Conservation (phyloP, 1,139 yeast species). For the Sugiyamaella grinbergsii region DNA sequence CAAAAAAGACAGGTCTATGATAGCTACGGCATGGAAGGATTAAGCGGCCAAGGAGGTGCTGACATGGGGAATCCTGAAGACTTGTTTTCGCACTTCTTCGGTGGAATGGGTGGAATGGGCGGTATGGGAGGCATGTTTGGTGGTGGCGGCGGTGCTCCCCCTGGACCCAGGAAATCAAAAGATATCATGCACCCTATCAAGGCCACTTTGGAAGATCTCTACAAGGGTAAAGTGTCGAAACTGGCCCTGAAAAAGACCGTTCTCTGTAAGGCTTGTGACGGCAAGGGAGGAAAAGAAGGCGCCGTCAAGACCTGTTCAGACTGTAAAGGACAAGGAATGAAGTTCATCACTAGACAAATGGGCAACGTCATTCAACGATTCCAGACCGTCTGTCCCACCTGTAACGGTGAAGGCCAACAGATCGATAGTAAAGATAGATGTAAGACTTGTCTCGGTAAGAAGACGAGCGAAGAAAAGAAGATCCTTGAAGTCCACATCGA, state of each 20-base stretch:
- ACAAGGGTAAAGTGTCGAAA: constrained; percentile 93
- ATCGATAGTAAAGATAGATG: constrained; percentile 89
- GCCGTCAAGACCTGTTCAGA: constrained; percentile 82
- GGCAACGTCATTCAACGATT: constrained; percentile 99
- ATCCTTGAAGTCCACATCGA: constrained; percentile 91
- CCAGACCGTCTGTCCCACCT: constrained; percentile 91
- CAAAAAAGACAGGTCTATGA: constrained; percentile 90
- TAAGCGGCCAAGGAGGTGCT: constrained; percentile 71
- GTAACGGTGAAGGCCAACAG: constrained; percentile 92
- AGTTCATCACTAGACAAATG: constrained; percentile 95
- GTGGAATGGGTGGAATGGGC: constrained; percentile 59
- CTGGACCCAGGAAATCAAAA: constrained; percentile 74
- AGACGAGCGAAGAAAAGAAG: constrained; percentile 85
- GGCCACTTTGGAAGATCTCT: constrained; percentile 83
- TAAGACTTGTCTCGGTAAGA: constrained; percentile 84
- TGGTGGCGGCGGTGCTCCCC: constrained; percentile 65
- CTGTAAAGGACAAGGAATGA: constrained; percentile 91
- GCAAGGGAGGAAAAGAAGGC: constrained; percentile 95
- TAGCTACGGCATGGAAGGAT: constrained; percentile 89
- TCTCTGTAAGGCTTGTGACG: constrained; percentile 85
- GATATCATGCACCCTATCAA: constrained; percentile 88
- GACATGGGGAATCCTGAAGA: constrained; percentile 80
- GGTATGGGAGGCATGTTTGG: constrained; percentile 51
- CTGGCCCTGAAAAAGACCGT: constrained; percentile 92
- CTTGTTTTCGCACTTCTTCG: constrained; percentile 91